phyloP scores from a whole-genome alignment of 345 rosid species.

The Citrus sinensis region DVS_A1.0 CM039167.1:8662001-8662500 shows the following conservation, averaged over 20 bases:
- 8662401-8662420: conserved; percentile 57
- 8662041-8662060: too few species aligned
- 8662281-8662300: conserved; percentile 80
- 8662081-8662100: too few species aligned
- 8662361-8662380: conserved; percentile 80
- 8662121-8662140: too few species aligned
- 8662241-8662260: not conserved
- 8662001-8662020: too few species aligned
- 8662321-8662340: conserved; percentile 87
- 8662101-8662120: too few species aligned
- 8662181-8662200: not conserved
- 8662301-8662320: conserved; percentile 60
- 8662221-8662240: too few species aligned
- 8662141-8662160: not conserved
- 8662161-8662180: not conserved
- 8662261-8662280: conserved; percentile 68
- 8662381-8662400: conserved; percentile 72
- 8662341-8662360: conserved; percentile 73
- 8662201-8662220: not conserved
- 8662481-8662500: conserved; percentile 86
- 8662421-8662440: conserved; percentile 59
- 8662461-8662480: conserved; percentile 66
- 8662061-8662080: too few species aligned
- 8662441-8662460: conserved; percentile 72
- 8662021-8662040: not conserved